A percentile compares a stretch with the other conserved stretches of the same genome.
phyloP scores from a whole-genome alignment of 2,329 filamentous ascomycete genomes.

The Talaromyces sp. region DNA sequence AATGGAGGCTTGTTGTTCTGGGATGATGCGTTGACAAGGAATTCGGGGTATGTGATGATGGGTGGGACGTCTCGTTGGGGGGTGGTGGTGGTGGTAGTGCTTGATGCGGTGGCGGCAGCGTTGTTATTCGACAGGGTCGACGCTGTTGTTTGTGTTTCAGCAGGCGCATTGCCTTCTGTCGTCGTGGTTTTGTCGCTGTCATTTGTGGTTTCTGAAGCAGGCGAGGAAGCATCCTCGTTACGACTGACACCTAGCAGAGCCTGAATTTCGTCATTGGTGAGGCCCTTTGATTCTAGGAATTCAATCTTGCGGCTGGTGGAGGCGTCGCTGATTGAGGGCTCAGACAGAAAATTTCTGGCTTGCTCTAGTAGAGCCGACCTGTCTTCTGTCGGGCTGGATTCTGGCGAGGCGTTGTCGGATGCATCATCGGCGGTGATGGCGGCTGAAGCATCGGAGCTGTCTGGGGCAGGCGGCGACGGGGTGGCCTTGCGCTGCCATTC shows the following conservation, averaged over 20 bases:
- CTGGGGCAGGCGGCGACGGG: neutral
- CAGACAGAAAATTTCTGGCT: slow-evolving; percentile 70
- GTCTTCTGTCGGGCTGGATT: slow-evolving; percentile 15
- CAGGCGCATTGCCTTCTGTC: slow-evolving; percentile 12
- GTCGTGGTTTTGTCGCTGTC: neutral
- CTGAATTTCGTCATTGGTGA: slow-evolving; percentile 64
- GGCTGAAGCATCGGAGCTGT: slow-evolving; percentile 15
- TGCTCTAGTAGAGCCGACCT: slow-evolving; percentile 53
- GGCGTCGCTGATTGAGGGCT: slow-evolving; percentile 66
- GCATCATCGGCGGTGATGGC: slow-evolving; percentile 19
- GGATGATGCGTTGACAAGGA: slow-evolving; percentile 42
- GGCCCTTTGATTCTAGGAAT: slow-evolving; percentile 74
- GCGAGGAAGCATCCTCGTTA: slow-evolving; percentile 21
- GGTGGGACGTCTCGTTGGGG: slow-evolving; percentile 48
- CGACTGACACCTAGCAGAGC: slow-evolving; percentile 52
- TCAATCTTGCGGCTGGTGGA: slow-evolving; percentile 67
- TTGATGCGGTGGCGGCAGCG: slow-evolving; percentile 8
- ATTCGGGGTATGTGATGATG: slow-evolving; percentile 65
- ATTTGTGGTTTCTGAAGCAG: slow-evolving; percentile 12
- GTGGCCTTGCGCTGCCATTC: slow-evolving; percentile 11
- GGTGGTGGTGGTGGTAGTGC: slow-evolving; percentile 12
- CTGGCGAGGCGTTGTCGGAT: slow-evolving; percentile 21
- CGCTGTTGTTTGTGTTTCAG: slow-evolving; percentile 35
- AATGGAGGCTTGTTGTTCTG: slow-evolving; percentile 56
- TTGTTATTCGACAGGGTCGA: slow-evolving; percentile 46